Evolutionary conservation across 1,139 yeast species (phyloP), one percentile per base, ranked within the genome.

Genomic region (Petasospora rhodanensis): DNA sequence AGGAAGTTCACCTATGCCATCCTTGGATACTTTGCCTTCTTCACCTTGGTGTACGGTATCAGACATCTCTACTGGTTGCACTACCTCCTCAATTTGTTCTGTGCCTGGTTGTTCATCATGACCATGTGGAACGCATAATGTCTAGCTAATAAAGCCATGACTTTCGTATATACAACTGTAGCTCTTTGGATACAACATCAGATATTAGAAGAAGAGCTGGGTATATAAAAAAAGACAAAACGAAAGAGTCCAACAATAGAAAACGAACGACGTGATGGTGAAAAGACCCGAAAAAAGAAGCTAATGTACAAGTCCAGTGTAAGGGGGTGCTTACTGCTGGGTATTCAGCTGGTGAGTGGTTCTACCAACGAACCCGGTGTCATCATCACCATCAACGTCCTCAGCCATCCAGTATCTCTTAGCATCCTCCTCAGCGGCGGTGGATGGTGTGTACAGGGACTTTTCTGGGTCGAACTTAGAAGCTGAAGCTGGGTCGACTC

Each of bases 41-140:
- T 79, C 56, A 59, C 78, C 29, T 54, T 79, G 34, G 48, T 80
- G 10, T 80, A 75, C 52, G 91, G 93, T 6, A 66, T 78, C 4
- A 66, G 85, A 37, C 81, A 80, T 49, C 64, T 84, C 5, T 82
- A 70, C 51, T 80, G 84, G 79, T 56, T 81, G 29, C 86, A 80
- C 46, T 81, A 79, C 52, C 56, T 80, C 32, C 68, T 79, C 38
- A 80, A 81, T 49, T 55, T 76, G 17, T 53, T 75, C 33, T 68
- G 72, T 43, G 66, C 75, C 20, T 62, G 76, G 64, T 40, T 70
- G 19, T 51, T 68, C 13, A 30, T 49, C 7, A 21, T 44, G 3
- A 37, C 48, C 4, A 30, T 43, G n/a, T 37, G 39, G 46, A 28
- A 24, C 18, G 24, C 7, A 11, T 25, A 18, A 24, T 16, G 13